These are phyloP conservation scores for Boeremia exigua DNA, from an alignment of 2,329 filamentous ascomycete genomes.

Conservation along the genomic window DNA sequence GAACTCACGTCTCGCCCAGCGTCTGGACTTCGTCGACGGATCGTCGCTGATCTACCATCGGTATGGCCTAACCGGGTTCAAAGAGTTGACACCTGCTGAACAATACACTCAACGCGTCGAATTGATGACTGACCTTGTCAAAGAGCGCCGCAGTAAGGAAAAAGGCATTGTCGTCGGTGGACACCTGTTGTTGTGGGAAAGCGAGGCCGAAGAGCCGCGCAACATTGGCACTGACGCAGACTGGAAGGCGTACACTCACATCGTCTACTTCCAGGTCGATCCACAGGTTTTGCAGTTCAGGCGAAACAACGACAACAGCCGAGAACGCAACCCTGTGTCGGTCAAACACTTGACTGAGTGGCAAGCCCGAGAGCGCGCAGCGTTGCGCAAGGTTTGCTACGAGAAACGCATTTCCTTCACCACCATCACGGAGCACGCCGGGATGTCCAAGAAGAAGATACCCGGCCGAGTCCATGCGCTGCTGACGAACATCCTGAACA, in stretches of 20 bases:
- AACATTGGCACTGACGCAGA: not conserved
- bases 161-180: not conserved
- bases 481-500: not conserved
- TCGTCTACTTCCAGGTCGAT: not conserved
- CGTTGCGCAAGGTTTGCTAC: not conserved
- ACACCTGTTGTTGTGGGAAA: not conserved
- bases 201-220: not conserved
- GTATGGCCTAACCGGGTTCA: not conserved
- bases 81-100: not conserved
- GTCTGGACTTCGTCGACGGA: not conserved
- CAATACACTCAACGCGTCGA: not conserved
- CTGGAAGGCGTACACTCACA: not conserved
- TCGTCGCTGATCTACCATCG: not conserved
- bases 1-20: not conserved
- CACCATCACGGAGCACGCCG: not conserved
- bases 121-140: not conserved
- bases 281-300: not conserved
- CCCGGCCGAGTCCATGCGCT: not conserved
- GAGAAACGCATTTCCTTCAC: not conserved
- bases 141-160: not conserved
- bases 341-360: not conserved
- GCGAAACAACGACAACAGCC: not conserved
- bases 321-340: not conserved
- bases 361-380: not conserved
- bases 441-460: not conserved